Evolutionary conservation across 345 rosid species (phyloP).

Genomic region (Crucihimalaya himalaica): DNA sequence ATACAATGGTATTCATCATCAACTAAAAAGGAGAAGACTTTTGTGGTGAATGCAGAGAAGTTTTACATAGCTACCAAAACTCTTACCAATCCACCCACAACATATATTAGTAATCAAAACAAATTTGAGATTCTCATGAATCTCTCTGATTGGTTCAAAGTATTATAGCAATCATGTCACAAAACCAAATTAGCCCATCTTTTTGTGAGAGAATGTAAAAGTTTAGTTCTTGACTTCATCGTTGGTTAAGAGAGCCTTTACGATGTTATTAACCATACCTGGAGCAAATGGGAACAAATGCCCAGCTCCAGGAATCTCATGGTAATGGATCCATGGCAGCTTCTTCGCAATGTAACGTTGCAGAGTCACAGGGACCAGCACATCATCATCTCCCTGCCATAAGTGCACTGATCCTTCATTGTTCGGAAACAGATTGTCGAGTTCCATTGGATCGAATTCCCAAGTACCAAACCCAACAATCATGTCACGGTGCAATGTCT

Average conservation of each 20-base stretch:
- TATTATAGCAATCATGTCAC: background rate
- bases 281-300: constrained; percentile 52
- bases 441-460: constrained; percentile 61
- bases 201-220: background rate
- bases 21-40: background rate
- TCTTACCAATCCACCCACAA: constrained; percentile 8
- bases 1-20: background rate
- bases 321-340: constrained; percentile 65
- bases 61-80: constrained; percentile 5
- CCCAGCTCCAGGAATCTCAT: constrained; percentile 59
- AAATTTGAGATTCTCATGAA: background rate
- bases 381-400: constrained; percentile 71
- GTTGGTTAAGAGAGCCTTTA: constrained; percentile 45
- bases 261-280: constrained; percentile 48
- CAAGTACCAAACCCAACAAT: constrained; percentile 56
- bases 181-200: background rate
- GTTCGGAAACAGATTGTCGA: constrained; percentile 52
- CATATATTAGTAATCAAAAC: background rate
- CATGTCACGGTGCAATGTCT: constrained; percentile 52
- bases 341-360: constrained; percentile 55
- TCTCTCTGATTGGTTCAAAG: constrained; percentile 14
- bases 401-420: constrained; percentile 55
- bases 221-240: constrained; percentile 23
- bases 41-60: background rate
- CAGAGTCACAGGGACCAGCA: constrained; percentile 50